Evolutionary conservation across 805 yeast species (phyloP).

Genomic region (Hanseniaspora thailandica): DNA sequence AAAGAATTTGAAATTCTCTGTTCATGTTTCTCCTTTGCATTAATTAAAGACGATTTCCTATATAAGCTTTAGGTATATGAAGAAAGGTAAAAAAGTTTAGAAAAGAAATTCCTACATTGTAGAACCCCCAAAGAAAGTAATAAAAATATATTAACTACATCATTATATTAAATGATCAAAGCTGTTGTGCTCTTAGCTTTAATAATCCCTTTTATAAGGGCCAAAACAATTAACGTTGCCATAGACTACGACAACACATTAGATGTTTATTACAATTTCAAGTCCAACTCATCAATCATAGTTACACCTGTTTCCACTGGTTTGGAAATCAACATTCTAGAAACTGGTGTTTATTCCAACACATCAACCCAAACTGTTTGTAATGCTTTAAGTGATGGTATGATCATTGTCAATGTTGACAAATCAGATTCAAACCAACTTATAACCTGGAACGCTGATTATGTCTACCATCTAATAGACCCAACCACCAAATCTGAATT

Average conservation of each 20-base stretch:
- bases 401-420: slow-evolving; percentile 21
- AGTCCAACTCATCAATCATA: slow-evolving; percentile 17
- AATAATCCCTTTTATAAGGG: slow-evolving; percentile 12
- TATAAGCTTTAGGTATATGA: too few species aligned
- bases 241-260: slow-evolving; percentile 20
- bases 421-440: slow-evolving; percentile 16
- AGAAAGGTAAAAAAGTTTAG: too few species aligned
- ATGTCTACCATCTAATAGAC: slow-evolving; percentile 21
- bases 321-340: slow-evolving; percentile 17
- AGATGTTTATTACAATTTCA: slow-evolving; percentile 20
- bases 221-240: slow-evolving; percentile 14
- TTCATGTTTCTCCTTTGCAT: too few species aligned
- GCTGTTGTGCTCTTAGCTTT: slow-evolving; percentile 18
- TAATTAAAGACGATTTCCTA: not conserved
- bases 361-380: slow-evolving; percentile 16
- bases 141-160: not conserved
- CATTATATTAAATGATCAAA: not conserved
- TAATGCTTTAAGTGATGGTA: slow-evolving; percentile 21
- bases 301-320: slow-evolving; percentile 20
- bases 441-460: slow-evolving; percentile 23
- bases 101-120: too few species aligned
- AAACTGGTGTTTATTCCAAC: not conserved
- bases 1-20: too few species aligned
- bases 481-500: slow-evolving; percentile 18
- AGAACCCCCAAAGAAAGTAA: not conserved